A percentile compares a stretch with the other conserved stretches of the same genome.
Conservation (phyloP, 305 asterid species). For the Galium porrigens region DNA sequence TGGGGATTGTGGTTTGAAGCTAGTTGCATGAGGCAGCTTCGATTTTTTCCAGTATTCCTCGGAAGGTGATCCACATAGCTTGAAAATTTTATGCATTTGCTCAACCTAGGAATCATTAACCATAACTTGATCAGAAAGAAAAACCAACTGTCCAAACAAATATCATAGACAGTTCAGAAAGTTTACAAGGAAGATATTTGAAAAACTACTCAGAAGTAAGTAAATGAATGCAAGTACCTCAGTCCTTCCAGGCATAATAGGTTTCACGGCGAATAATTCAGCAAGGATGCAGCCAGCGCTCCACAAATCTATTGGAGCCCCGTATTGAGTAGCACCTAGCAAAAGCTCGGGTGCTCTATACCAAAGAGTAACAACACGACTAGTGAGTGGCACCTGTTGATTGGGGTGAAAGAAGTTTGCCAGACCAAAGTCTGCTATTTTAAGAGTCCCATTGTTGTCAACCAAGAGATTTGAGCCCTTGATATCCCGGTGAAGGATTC, state of each 20-base stretch:
- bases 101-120: slow-evolving; percentile 40
- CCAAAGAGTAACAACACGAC: slow-evolving; percentile 88
- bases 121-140: slow-evolving; percentile 10
- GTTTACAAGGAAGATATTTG: neutral
- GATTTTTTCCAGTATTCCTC: slow-evolving; percentile 57
- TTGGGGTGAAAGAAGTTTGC: slow-evolving; percentile 44
- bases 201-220: neutral
- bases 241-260: slow-evolving; percentile 95
- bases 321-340: slow-evolving; percentile 68
- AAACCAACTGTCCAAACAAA: neutral
- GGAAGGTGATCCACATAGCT: slow-evolving; percentile 82
- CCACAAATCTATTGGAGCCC: slow-evolving; percentile 76
- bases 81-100: slow-evolving; percentile 85
- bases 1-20: slow-evolving; percentile 45
- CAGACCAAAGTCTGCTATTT: slow-evolving; percentile 74
- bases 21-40: slow-evolving; percentile 53
- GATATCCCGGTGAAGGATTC: slow-evolving; percentile 72
- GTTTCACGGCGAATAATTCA: slow-evolving; percentile 58
- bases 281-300: slow-evolving; percentile 86
- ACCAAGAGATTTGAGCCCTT: slow-evolving; percentile 78
- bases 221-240: slow-evolving; percentile 32
- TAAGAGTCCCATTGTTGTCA: slow-evolving; percentile 50
- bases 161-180: neutral
- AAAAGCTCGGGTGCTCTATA: slow-evolving; percentile 84
- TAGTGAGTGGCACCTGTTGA: slow-evolving; percentile 57